A percentile compares a stretch with the other conserved stretches of the same genome.
Evolutionary conservation across 1,284 basidiomycete species (phyloP).

Genomic region (Hymenochaete sp.): DNA sequence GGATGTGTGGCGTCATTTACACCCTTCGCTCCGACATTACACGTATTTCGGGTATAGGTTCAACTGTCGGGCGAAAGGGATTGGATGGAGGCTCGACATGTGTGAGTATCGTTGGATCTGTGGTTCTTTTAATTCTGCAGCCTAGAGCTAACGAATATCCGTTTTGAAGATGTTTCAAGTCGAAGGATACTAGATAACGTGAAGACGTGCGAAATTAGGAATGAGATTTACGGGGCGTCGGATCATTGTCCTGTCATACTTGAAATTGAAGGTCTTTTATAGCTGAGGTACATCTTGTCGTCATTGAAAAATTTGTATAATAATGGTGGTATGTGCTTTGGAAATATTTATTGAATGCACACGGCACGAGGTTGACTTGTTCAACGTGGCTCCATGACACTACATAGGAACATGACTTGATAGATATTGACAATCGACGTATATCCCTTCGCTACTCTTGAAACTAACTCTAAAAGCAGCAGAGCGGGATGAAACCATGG

Average conservation of each 20-base stretch:
- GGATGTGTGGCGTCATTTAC: conserved; percentile 74
- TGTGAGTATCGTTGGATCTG: conserved; percentile 59
- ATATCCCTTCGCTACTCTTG: too few species aligned
- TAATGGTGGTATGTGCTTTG: too few species aligned
- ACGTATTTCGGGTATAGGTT: conserved; percentile 85
- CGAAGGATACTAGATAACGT: conserved; percentile 54
- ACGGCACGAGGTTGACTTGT: too few species aligned
- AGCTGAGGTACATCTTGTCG: too few species aligned
- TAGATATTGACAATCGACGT: too few species aligned
- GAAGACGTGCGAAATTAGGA: conserved; percentile 72
- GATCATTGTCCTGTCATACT: conserved; percentile 77
- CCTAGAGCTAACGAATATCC: conserved; percentile 6
- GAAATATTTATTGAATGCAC: too few species aligned
- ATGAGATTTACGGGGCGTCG: conserved; percentile 78
- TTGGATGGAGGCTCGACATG: conserved; percentile 84
- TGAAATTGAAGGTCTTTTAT: conserved; percentile 37
- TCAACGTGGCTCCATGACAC: too few species aligned
- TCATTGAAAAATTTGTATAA: too few species aligned
- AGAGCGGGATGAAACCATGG: too few species aligned
- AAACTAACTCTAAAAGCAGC: too few species aligned
- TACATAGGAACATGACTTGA: too few species aligned
- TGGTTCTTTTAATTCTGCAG: background rate
- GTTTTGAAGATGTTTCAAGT: conserved; percentile 55
- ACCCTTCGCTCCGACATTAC: conserved; percentile 64
- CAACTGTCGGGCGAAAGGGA: conserved; percentile 69